Base-by-base conservation (phyloP, 2,329 filamentous ascomycete genomes). In the Cercospora janseana region DNA sequence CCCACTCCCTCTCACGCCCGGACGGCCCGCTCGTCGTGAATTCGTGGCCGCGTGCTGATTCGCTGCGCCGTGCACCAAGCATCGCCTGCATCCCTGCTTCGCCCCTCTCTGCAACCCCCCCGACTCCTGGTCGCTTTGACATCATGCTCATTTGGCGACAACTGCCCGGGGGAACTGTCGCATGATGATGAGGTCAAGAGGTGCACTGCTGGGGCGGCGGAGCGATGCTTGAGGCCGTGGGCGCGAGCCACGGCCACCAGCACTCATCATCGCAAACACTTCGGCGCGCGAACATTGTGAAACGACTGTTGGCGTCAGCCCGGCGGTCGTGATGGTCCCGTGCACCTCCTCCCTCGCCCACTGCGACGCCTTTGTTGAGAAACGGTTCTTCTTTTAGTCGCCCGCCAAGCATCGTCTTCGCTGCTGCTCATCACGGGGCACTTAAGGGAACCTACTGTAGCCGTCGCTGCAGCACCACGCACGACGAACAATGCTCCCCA, bases 251-350 rank as follows among this genome's bases (percentile, higher is more conserved):
- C n/a, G n/a, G n/a, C n/a, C n/a, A 23, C 35, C 35, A 20, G 23
- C 20, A 18, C 16, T 29, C 27, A 29, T 29, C 41, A 47, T 47
- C 44, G 44, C 44, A 47, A 47, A 47, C 44, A 47, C 44, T 47
- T 47, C 44, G 44, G 44, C 6, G 24, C 24, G 32, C 24, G 4
- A 23, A 26, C n/a, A n/a, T 24, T 18, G 34, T 44, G 27, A 32
- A 44, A 44, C 41, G 28, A 13, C 27, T 23, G 41, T 23, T 21
- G 20, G 41, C 31, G 26, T 20, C 10, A 13, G 21, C 24, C 18
- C 15, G 13, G 13, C n/a, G n/a, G n/a, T n/a, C n/a, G n/a, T n/a
- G n/a, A 18, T 21, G 23, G 32, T 6, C 32, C 20, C 23, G 28
- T 38, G 31, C 9, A 24, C 31, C 13, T 40, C 31, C 27, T 38